phyloP scores from a whole-genome alignment of 1,139 yeast genomes.

The Hansenula lynferdii region DNA sequence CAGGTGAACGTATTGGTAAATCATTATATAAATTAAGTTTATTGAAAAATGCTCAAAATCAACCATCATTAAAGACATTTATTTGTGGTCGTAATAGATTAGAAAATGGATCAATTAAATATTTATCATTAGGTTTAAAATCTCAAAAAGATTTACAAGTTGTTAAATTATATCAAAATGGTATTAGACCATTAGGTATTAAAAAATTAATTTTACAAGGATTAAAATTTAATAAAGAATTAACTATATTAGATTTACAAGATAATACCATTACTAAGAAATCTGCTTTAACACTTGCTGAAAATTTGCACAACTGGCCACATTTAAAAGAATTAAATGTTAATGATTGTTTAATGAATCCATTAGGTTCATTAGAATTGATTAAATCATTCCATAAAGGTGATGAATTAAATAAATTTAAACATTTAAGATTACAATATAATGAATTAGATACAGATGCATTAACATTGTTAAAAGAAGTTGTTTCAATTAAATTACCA shows the following conservation, averaged over 20 bases:
- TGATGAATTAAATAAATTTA: constrained; percentile 36
- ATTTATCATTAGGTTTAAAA: constrained; percentile 70
- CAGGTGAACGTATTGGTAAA: constrained; percentile 90
- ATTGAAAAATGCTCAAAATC: constrained; percentile 45
- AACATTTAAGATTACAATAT: constrained; percentile 72
- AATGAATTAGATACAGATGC: constrained; percentile 78
- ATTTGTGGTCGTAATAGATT: constrained; percentile 95
- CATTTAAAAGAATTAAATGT: constrained; percentile 71
- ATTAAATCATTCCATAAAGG: constrained; percentile 43
- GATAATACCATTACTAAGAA: constrained; percentile 88
- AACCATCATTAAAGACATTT: constrained; percentile 62
- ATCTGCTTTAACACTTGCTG: constrained; percentile 75
- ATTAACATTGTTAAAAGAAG: constrained; percentile 49
- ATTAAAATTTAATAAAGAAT: constrained; percentile 51
- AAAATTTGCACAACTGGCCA: constrained; percentile 50
- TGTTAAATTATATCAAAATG: constrained; percentile 87
- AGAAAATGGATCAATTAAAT: constrained; percentile 86
- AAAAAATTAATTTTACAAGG: constrained; percentile 72
- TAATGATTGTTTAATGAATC: constrained; percentile 83
- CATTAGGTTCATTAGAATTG: constrained; percentile 61
- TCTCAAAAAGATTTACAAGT: constrained; percentile 66
- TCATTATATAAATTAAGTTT: constrained; percentile 72
- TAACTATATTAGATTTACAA: constrained; percentile 79
- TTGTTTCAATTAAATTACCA: constrained; percentile 53
- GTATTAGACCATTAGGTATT: constrained; percentile 93